These are phyloP conservation scores for Candida jianshihensis DNA, from an alignment of 805 yeast genomes.

Conservation along the genomic window DNA sequence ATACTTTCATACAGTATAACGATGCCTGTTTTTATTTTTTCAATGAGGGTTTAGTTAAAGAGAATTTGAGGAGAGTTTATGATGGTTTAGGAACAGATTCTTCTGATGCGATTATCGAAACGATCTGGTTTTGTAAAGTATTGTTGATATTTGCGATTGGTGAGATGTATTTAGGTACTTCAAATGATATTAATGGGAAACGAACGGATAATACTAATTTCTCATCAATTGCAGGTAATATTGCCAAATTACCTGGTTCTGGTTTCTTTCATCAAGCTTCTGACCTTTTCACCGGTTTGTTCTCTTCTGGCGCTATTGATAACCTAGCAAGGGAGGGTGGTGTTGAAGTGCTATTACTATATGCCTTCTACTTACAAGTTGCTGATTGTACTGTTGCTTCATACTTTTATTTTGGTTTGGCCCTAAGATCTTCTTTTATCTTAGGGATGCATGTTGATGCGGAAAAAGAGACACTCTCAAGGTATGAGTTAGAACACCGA, in stretches of 20 bases:
- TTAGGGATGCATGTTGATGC: slow-evolving; percentile 81
- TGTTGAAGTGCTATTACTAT: slow-evolving; percentile 63
- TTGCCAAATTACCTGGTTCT: slow-evolving; percentile 63
- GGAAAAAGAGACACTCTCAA: slow-evolving; percentile 57
- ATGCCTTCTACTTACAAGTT: slow-evolving; percentile 75
- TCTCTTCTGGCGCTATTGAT: slow-evolving; percentile 75
- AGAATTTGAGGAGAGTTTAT: slow-evolving; percentile 56
- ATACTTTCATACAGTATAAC: slow-evolving; percentile 69
- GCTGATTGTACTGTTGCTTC: slow-evolving; percentile 82
- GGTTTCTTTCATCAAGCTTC: slow-evolving; percentile 75
- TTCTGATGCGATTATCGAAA: slow-evolving; percentile 54
- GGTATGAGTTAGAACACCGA: slow-evolving; percentile 74
- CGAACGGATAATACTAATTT: slow-evolving; percentile 10
- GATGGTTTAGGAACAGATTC: slow-evolving; percentile 32
- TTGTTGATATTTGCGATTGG: slow-evolving; percentile 70
- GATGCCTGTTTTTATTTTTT: slow-evolving; percentile 83
- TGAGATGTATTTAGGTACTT: slow-evolving; percentile 76
- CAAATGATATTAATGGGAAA: slow-evolving; percentile 51
- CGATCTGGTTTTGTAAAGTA: slow-evolving; percentile 77
- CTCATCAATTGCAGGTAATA: slow-evolving; percentile 9
- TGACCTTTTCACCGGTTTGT: slow-evolving; percentile 68
- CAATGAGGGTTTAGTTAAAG: slow-evolving; percentile 73
- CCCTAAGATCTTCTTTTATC: slow-evolving; percentile 62
- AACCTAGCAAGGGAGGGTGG: slow-evolving; percentile 76
- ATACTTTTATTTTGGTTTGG: slow-evolving; percentile 73